Conservation (phyloP, 257 asterid genomes). For the Cordia subcordata region DNA sequence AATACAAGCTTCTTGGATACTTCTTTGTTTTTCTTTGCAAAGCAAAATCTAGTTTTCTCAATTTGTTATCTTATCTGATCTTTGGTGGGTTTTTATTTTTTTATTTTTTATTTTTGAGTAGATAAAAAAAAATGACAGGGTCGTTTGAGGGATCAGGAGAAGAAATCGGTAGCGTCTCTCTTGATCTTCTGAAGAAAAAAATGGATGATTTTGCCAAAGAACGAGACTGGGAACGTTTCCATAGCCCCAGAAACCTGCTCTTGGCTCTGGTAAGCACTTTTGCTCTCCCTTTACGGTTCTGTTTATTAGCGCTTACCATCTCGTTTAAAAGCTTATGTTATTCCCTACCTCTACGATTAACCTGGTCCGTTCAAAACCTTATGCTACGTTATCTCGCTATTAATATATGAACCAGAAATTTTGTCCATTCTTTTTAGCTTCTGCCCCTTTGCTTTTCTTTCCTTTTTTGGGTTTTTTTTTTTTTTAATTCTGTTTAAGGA, state of each 20-base stretch:
- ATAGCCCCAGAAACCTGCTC: constrained; percentile 48
- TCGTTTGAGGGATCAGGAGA: constrained; percentile 6
- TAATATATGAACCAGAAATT: no score
- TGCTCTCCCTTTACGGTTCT: background rate
- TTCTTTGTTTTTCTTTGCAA: background rate
- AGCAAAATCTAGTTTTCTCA: no score
- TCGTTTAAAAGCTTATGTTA: no score
- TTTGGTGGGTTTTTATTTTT: background rate
- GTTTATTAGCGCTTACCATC: no score
- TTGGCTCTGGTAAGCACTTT: constrained; percentile 32
- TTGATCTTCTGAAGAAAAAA: constrained; percentile 37
- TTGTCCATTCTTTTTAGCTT: no score
- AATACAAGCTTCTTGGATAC: background rate
- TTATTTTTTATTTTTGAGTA: background rate
- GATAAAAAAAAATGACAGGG: constrained; percentile 16
- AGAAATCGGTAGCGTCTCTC: constrained; percentile 28
- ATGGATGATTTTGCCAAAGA: constrained; percentile 42
- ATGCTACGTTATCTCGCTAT: no score
- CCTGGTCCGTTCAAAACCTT: no score
- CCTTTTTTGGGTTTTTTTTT: no score
- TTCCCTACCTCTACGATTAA: no score
- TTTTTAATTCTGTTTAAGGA: no score
- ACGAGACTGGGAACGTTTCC: constrained; percentile 45
- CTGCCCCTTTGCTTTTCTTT: no score
- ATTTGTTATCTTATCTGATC: background rate